Conservation (phyloP, 768 basidiomycete genomes). For the Lactarius evosmus region DNA sequence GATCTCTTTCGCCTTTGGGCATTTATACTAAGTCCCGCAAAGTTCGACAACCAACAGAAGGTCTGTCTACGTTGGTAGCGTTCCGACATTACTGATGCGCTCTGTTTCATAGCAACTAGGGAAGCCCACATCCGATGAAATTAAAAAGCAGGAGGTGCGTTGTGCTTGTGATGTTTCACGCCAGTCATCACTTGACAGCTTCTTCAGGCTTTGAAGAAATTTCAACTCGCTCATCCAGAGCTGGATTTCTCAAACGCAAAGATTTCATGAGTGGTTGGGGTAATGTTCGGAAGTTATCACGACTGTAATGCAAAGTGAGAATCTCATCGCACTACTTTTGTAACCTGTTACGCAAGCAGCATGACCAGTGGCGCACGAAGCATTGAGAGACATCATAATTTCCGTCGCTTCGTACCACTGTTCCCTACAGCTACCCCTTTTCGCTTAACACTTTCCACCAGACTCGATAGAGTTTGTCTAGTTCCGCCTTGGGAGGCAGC, state of each 20-base stretch:
- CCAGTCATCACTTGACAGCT: slow-evolving; percentile 11
- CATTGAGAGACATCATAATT: slow-evolving; percentile 10
- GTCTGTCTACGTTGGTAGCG: slow-evolving; percentile 35
- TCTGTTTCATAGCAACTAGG: slow-evolving; percentile 72
- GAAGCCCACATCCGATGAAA: slow-evolving; percentile 90
- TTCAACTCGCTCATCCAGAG: slow-evolving; percentile 88
- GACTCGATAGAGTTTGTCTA: slow-evolving; percentile 46
- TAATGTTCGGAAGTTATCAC: neutral
- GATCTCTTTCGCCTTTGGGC: slow-evolving; percentile 11
- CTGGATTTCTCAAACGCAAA: slow-evolving; percentile 93
- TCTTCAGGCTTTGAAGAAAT: slow-evolving; percentile 74
- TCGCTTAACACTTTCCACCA: slow-evolving; percentile 87
- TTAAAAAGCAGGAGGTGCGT: slow-evolving; percentile 84
- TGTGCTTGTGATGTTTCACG: neutral
- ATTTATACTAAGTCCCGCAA: neutral
- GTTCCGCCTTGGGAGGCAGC: slow-evolving; percentile 3
- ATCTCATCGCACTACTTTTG: slow-evolving; percentile 9
- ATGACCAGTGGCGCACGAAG: neutral
- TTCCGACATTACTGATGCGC: slow-evolving; percentile 13
- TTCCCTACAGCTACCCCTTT: slow-evolving; percentile 46
- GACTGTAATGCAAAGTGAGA: slow-evolving; percentile 8
- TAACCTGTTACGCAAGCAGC: slow-evolving; percentile 2
- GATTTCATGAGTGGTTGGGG: slow-evolving; percentile 51
- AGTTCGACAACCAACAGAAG: slow-evolving; percentile 82
- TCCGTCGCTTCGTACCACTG: slow-evolving; percentile 38